These are phyloP conservation scores for Trametes cinnabarina DNA, from an alignment of 768 basidiomycete genomes.

Conservation along the genomic window DNA sequence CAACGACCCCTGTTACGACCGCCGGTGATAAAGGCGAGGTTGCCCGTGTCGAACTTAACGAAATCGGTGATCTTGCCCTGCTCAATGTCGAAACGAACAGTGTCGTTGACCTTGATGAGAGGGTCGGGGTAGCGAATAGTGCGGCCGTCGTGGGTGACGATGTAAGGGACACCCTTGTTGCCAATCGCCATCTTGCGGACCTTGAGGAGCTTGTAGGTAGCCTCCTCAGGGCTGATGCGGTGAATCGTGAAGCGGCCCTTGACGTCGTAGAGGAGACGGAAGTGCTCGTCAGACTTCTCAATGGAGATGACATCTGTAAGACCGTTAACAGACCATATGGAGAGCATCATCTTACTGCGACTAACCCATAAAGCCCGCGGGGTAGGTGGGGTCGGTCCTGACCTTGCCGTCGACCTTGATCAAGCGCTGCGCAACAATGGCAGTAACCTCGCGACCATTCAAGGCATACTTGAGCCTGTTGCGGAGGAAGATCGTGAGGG, in stretches of 20 bases:
- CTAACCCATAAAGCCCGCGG: constrained; percentile 95
- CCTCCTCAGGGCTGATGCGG: constrained; percentile 98
- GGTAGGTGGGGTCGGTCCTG: constrained; percentile 95
- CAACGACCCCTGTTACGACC: constrained; percentile 99
- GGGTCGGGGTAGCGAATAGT: constrained; percentile 99
- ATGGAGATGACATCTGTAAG: constrained; percentile 87
- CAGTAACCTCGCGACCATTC: constrained; percentile 92
- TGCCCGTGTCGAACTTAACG: constrained; percentile 96
- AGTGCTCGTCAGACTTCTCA: constrained; percentile 98
- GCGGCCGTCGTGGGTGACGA: constrained; percentile 98
- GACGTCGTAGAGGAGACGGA: constrained; percentile 98
- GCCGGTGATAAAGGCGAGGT: constrained; percentile 96
- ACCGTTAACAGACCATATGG: too few species aligned
- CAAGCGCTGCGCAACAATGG: constrained; percentile 93
- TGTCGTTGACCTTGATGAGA: constrained; percentile 92
- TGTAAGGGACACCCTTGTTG: constrained; percentile 89
- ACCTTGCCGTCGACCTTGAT: constrained; percentile 99
- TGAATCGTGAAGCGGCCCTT: constrained; percentile 99
- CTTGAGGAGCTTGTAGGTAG: constrained; percentile 93
- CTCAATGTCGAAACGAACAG: constrained; percentile 94
- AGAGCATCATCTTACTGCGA: constrained; percentile 10
- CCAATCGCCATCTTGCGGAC: constrained; percentile 92
- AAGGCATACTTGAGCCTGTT: constrained; percentile 99
- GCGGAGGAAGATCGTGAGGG: constrained; percentile 95
- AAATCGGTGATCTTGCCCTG: constrained; percentile 90